A percentile compares a stretch with the other conserved stretches of the same genome.
Conservation (phyloP, 1,284 basidiomycete genomes). For the Irpex sp. region DNA sequence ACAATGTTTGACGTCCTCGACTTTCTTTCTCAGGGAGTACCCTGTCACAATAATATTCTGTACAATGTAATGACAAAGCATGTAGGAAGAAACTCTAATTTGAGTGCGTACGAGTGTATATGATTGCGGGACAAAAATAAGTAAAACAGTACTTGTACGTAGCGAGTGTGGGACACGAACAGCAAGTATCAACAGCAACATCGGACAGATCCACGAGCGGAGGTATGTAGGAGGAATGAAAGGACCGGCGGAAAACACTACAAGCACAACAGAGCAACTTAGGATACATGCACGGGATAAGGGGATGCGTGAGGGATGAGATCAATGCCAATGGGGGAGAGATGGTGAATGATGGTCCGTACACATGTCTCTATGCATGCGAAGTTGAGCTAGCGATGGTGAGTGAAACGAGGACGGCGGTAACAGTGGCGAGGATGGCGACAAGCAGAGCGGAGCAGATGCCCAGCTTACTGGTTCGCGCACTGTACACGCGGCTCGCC, state of each 20-base stretch:
- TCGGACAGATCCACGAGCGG: conserved; percentile 12
- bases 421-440: not conserved
- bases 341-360: not conserved
- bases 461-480: conserved; percentile 63
- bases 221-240: not conserved
- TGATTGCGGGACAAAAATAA: conserved; percentile 23
- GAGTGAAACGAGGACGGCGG: not conserved
- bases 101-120: not conserved
- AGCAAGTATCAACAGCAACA: conserved; percentile 15
- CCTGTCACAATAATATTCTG: not conserved
- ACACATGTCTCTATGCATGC: not conserved
- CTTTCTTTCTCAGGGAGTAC: not conserved
- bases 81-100: conserved; percentile 8
- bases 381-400: not conserved
- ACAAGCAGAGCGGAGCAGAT: not conserved
- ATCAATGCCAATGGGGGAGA: not conserved
- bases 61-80: conserved; percentile 3
- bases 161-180: conserved; percentile 21
- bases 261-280: conserved; percentile 11
- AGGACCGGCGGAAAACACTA: conserved; percentile 12
- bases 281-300: not conserved
- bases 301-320: conserved; percentile 1
- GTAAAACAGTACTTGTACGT: conserved; percentile 17
- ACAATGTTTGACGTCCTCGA: not conserved
- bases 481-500: conserved; percentile 79